A percentile compares a stretch with the other conserved stretches of the same genome.
phyloP scores from a whole-genome alignment of 495 filamentous ascomycete species.

The Trichoderma orchidacearum region DNA sequence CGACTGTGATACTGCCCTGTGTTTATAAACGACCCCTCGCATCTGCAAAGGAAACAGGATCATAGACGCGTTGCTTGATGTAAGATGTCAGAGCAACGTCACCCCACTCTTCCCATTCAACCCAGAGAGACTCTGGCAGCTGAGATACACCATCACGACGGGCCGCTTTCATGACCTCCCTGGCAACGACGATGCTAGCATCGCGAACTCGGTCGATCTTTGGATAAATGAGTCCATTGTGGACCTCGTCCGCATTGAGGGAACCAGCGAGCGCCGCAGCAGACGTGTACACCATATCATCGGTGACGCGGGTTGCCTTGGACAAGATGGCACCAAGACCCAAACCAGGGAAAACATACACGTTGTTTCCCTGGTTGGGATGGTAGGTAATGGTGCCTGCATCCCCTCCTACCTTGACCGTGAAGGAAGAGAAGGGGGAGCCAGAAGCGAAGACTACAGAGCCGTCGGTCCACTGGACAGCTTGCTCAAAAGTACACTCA shows the following conservation, averaged over 20 bases:
- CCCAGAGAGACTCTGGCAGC: constrained; percentile 52
- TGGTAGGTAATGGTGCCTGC: constrained; percentile 51
- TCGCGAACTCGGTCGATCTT: constrained; percentile 82
- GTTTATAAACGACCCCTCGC: background rate
- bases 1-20: too few relatives aligned
- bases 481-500: constrained; percentile 92
- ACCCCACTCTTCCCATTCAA: constrained; percentile 73
- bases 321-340: constrained; percentile 88
- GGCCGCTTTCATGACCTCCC: constrained; percentile 86
- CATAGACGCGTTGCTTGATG: constrained; percentile 73
- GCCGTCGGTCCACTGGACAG: constrained; percentile 76
- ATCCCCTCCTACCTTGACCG: constrained; percentile 44
- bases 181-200: constrained; percentile 74
- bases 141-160: constrained; percentile 41
- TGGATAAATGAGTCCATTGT: constrained; percentile 82
- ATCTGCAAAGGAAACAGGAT: constrained; percentile 33
- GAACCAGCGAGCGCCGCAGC: constrained; percentile 68
- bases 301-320: constrained; percentile 78
- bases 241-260: constrained; percentile 66
- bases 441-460: constrained; percentile 88
- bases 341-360: constrained; percentile 95
- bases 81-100: constrained; percentile 65
- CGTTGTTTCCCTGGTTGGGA: constrained; percentile 84
- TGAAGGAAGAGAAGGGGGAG: constrained; percentile 74
- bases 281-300: constrained; percentile 91